These are phyloP conservation scores for Halophytophthora polymorphica DNA, from an alignment of 352 stramenopile genomes.

Conservation along the genomic window DNA sequence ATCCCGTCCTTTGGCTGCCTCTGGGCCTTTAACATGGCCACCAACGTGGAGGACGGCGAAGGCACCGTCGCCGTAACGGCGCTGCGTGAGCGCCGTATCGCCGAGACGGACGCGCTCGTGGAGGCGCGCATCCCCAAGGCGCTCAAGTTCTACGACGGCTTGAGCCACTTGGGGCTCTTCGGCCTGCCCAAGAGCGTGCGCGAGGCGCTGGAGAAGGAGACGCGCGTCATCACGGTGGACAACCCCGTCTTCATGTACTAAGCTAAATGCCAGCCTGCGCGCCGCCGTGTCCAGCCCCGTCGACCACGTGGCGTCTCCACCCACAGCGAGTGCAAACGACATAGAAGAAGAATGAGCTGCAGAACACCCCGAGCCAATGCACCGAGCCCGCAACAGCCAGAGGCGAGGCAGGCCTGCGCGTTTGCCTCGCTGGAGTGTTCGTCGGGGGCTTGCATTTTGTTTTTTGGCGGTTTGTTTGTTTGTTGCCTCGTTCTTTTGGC, in stretches of 20 bases:
- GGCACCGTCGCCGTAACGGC: constrained; percentile 45
- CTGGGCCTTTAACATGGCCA: constrained; percentile 94
- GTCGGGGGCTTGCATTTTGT: no score
- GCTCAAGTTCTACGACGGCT: constrained; percentile 91
- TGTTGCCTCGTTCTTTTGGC: no score
- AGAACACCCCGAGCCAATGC: constrained; percentile 8
- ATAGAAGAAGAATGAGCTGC: constrained; percentile 25
- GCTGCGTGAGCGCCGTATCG: constrained; percentile 51
- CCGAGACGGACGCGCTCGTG: constrained; percentile 67
- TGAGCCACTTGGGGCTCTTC: constrained; percentile 89
- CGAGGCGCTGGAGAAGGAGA: constrained; percentile 82
- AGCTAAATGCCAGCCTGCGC: constrained; percentile 28
- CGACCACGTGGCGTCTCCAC: constrained; percentile 17
- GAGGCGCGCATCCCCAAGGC: constrained; percentile 49
- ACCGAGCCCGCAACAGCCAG: constrained; percentile 17
- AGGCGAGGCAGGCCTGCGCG: no score
- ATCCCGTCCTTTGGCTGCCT: constrained; percentile 93
- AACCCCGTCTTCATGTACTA: constrained; percentile 97
- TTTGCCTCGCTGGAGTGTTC: no score
- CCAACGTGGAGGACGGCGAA: constrained; percentile 54
- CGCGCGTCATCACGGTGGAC: constrained; percentile 93
- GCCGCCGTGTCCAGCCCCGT: constrained; percentile 28
- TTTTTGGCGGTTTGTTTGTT: no score
- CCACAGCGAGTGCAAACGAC: constrained; percentile 25
- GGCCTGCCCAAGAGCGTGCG: constrained; percentile 90